phyloP scores from a whole-genome alignment of 2,329 filamentous ascomycete species.

The Fusarium domesticum region DNA sequence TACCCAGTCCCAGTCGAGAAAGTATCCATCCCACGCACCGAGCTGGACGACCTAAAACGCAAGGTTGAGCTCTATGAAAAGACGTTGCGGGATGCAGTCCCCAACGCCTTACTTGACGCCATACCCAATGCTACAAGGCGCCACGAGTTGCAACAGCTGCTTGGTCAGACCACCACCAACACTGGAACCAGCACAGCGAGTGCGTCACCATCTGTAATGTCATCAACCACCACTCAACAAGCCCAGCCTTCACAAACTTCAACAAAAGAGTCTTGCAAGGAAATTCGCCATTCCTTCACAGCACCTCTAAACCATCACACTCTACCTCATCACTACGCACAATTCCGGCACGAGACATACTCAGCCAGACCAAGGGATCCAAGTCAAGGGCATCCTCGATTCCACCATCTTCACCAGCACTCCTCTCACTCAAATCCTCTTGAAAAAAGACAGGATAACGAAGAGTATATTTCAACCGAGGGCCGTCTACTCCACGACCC shows the following conservation, averaged over 20 bases:
- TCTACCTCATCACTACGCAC: constrained; percentile 5
- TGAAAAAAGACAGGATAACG: constrained; percentile 23
- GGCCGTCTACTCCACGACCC: constrained; percentile 44
- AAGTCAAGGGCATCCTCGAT: constrained; percentile 5
- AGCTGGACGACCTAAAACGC: constrained; percentile 41
- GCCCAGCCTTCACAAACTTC: constrained; percentile 3
- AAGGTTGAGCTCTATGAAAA: constrained; percentile 41
- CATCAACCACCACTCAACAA: constrained; percentile 4
- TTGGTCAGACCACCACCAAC: constrained; percentile 22
- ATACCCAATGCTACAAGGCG: constrained; percentile 33
- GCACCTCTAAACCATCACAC: not conserved
- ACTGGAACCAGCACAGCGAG: constrained; percentile 8
- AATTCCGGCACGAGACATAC: constrained; percentile 8
- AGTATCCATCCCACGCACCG: constrained; percentile 40
- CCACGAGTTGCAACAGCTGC: constrained; percentile 33
- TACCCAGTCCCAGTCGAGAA: constrained; percentile 47
- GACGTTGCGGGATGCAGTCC: constrained; percentile 37
- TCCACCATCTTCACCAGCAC: constrained; percentile 4
- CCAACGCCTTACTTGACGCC: constrained; percentile 19
- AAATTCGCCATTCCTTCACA: constrained; percentile 5
- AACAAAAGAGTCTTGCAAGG: constrained; percentile 15
- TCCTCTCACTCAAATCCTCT: not conserved
- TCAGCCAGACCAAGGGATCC: constrained; percentile 12
- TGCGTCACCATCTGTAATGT: constrained; percentile 2
- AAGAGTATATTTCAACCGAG: constrained; percentile 28